Conservation (phyloP, 192 early-diverging fungal genomes). For the Mortierella hygrophila region DNA sequence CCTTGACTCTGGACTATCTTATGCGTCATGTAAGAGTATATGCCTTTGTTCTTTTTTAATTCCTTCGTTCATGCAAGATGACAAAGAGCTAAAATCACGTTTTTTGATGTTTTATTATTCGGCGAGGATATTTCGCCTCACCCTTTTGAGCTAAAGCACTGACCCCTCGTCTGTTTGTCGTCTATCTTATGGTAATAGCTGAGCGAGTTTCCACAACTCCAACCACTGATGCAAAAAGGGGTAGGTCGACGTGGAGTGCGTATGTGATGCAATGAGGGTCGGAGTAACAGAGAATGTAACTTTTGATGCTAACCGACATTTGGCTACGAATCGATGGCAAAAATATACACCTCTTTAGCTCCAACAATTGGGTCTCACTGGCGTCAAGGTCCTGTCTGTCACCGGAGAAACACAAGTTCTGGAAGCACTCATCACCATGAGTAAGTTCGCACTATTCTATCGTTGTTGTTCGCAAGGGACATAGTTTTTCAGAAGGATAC, state of each 20-base stretch:
- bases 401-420: conserved; percentile 35
- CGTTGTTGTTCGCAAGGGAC: too few relatives aligned
- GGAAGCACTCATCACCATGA: conserved; percentile 47
- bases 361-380: conserved; percentile 30
- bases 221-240: conserved; percentile 41
- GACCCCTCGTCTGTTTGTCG: neutral
- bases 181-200: conserved; percentile 11
- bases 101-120: neutral
- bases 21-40: conserved; percentile 65
- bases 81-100: neutral
- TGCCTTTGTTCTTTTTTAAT: neutral
- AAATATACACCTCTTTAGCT: neutral
- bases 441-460: conserved; percentile 11
- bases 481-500: too few relatives aligned
- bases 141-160: neutral
- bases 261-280: neutral
- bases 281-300: neutral
- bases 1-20: conserved; percentile 75
- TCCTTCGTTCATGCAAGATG: neutral
- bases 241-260: conserved; percentile 13
- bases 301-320: neutral
- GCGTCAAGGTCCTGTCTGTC: conserved; percentile 31
- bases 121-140: neutral
- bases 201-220: conserved; percentile 45
- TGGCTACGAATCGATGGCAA: neutral